phyloP scores from a whole-genome alignment of 1,284 basidiomycete genomes.

The Cryptococcus sp. region DNA sequence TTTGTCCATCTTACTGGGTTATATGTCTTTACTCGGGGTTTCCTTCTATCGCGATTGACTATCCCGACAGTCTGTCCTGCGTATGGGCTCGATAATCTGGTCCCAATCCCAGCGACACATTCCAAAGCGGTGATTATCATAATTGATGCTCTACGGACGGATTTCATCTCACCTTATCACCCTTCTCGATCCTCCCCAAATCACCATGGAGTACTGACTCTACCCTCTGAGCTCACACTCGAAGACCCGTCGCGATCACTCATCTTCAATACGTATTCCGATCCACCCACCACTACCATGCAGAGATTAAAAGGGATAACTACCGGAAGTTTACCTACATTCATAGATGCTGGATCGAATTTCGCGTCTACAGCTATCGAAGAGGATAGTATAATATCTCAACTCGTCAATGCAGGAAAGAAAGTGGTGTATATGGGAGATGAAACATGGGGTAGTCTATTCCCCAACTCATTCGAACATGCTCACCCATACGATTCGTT shows the following conservation, averaged over 20 bases:
- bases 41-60: constrained; percentile 76
- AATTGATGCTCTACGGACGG: constrained; percentile 90
- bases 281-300: constrained; percentile 92
- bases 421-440: constrained; percentile 78
- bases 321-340: constrained; percentile 92
- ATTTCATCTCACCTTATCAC: constrained; percentile 73
- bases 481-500: constrained; percentile 89
- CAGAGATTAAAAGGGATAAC: constrained; percentile 94
- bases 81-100: constrained; percentile 45
- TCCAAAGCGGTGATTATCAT: constrained; percentile 76
- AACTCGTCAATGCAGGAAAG: constrained; percentile 49
- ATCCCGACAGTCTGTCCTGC: constrained; percentile 56
- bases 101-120: constrained; percentile 60
- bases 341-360: constrained; percentile 87
- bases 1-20: constrained; percentile 50
- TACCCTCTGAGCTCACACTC: constrained; percentile 67
- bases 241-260: constrained; percentile 66
- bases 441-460: constrained; percentile 91
- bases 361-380: constrained; percentile 79
- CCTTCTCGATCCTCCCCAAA: constrained; percentile 60
- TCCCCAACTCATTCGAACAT: constrained; percentile 70
- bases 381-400: constrained; percentile 77
- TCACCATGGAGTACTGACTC: constrained; percentile 75
- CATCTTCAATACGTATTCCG: constrained; percentile 82
- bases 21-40: constrained; percentile 76